Evolutionary conservation across 352 stramenopile species (phyloP), one percentile per base, ranked within the genome.

Genomic region (Pythium dissimile): DNA sequence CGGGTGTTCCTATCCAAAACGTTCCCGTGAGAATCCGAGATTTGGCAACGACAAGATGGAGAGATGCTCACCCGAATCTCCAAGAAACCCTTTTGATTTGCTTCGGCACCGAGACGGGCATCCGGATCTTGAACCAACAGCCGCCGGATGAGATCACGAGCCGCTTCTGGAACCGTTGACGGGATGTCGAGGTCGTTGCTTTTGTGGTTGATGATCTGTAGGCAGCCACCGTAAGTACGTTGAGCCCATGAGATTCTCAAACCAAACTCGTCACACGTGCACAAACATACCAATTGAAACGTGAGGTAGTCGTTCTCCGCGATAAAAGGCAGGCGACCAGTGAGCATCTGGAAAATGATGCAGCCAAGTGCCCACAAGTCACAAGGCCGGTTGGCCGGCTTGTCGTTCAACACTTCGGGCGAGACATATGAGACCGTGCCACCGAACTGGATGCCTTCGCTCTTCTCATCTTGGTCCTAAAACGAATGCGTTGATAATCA

Each of bases 301-400:
- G 88, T 96, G 42, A 96, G 71, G 50, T 95, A 96, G 55, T 97
- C 89, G 35, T 92, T 96, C 67, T 94, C 86, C 27, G 75, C 89
- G n/a, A 89, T 67, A 50, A 97, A 97, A 6, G 86, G 86, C 54
- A 88, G 73, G n/a, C 71, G 66, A 1, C 89, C 89, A 30, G 80
- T 89, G 31, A 93, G 69, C 74, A 97, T 89, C 76, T 94, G 78
- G 58, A 84, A 97, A 34, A 97, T 67, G 43, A 97, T 84, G 59
- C 89, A 97, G 23, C 90, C 92, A 28, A 97, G 59, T 8, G 92
- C 92, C 92, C 92, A 98, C 23, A 97, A 64, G 59, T 98, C 92
- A 20, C 85, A 89, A 9, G 76, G 73, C 23, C 77, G 68, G n/a
- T 79, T 80, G 35, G 87, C 86, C 11, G 80, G 71, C 42, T 90